Evolutionary conservation across 1,139 yeast genomes (phyloP).

Genomic region (Spathaspora jeffriesii): DNA sequence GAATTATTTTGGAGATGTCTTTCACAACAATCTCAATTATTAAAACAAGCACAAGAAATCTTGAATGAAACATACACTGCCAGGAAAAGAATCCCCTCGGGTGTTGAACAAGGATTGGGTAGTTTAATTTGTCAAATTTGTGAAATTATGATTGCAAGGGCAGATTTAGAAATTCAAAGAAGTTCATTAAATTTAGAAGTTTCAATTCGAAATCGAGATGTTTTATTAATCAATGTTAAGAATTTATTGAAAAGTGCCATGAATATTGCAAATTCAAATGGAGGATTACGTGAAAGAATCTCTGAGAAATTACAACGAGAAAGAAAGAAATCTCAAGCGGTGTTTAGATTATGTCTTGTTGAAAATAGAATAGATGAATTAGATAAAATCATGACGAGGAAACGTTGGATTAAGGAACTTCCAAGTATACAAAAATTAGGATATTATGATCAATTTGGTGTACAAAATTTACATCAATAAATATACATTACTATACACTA

Average conservation of each 20-base stretch:
- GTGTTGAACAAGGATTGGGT: conserved; percentile 30
- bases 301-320: conserved; percentile 44
- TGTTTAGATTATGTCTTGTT: conserved; percentile 43
- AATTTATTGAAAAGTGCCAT: conserved; percentile 48
- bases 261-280: conserved; percentile 44
- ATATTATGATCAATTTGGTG: conserved; percentile 26
- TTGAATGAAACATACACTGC: conserved; percentile 19
- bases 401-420: conserved; percentile 33
- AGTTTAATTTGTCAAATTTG: conserved; percentile 40
- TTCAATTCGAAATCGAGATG: conserved; percentile 26
- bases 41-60: conserved; percentile 40
- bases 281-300: conserved; percentile 52
- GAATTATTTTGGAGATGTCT: conserved; percentile 39
- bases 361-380: conserved; percentile 44
- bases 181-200: conserved; percentile 30
- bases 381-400: conserved; percentile 35
- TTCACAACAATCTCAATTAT: conserved; percentile 33
- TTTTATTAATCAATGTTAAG: conserved; percentile 38
- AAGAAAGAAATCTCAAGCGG: conserved; percentile 46
- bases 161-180: conserved; percentile 56
- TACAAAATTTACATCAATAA: conserved; percentile 8
- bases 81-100: conserved; percentile 18
- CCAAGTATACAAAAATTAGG: conserved; percentile 27
- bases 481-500: too few relatives aligned
- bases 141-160: conserved; percentile 46